Base-by-base conservation (phyloP, 306 rosid species). In the Sophora flavescens region DNA sequence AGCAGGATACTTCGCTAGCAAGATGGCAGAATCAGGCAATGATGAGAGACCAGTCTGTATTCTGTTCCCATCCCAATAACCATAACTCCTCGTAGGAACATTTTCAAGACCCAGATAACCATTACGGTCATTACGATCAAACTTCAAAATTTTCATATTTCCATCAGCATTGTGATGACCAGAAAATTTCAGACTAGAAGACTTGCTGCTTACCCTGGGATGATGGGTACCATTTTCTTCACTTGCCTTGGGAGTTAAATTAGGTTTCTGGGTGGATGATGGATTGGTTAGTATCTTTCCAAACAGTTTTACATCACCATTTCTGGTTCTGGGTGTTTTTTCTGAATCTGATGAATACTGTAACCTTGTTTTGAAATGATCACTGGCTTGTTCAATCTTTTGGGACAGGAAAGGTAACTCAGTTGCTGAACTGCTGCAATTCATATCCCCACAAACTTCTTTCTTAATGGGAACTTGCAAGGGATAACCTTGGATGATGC, bases 251-350 rank as follows among this genome's bases (percentile, higher is more conserved):
- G 82, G 42, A 68, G 71, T 80, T 72, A 86, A 70, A 79, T 62
- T 84, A 11, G 86, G 73, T 42, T 80, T 86, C 76, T 85, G 89
- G 36, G 28, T 6, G 14, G 92, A 79, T 56, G 92, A 86, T 18
- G 97, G 81, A 82, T 82, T 84, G 61, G 89, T 88, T 2, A 93
- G 88, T 83, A 96, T 93, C 86, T 91, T 86, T 18, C 99, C 99
- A 53, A 92, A 93, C 78, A 96, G 87, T 72, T 96, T 96, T 84
- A 96, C 96, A 80, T 91, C 90, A 83, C 99, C 95, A 80, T 89
- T 89, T 85, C 90, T 79, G 79, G 87, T 89, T 85, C 90, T 79
- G 79, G 87, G 72, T 18, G 88, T 80, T 67, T 84, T 85, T 45
- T 91, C 97, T 0, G 93, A 82, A 82, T 89, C 97, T 13, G 87